phyloP scores from a whole-genome alignment of 257 asterid species.

The Nicotiana otophora region DNA sequence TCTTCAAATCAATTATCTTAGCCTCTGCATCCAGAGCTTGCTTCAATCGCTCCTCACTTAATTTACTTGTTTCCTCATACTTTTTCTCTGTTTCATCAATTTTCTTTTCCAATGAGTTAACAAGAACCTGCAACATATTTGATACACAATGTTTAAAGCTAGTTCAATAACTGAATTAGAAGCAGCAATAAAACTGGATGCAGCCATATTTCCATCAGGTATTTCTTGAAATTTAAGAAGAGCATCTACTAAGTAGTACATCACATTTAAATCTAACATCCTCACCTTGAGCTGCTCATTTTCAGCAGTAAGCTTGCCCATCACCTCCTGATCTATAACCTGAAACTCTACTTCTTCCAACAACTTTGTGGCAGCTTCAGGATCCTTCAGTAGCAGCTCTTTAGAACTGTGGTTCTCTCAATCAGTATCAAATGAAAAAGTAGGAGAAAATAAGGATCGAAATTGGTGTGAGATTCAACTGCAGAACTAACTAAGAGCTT shows the following conservation, averaged over 20 bases:
- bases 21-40: conserved; percentile 76
- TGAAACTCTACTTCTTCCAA: conserved; percentile 29
- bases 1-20: conserved; percentile 62
- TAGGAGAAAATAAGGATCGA: conserved; percentile 6
- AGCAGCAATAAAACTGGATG: background rate
- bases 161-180: background rate
- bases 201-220: background rate
- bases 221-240: conserved; percentile 12
- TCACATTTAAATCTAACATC: background rate
- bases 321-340: conserved; percentile 45
- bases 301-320: conserved; percentile 53
- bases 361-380: conserved; percentile 24
- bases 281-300: conserved; percentile 76
- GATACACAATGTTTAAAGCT: background rate
- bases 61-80: conserved; percentile 49
- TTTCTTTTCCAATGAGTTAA: conserved; percentile 56
- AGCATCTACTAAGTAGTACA: background rate
- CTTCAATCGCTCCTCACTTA: conserved; percentile 62
- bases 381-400: conserved; percentile 40
- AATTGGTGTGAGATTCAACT: background rate
- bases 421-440: background rate
- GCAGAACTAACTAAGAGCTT: background rate
- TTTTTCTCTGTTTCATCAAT: conserved; percentile 69
- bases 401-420: conserved; percentile 7
- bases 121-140: conserved; percentile 40